Evolutionary conservation across 2,329 filamentous ascomycete species (phyloP).

Genomic region (Ascochyta koolunga): DNA sequence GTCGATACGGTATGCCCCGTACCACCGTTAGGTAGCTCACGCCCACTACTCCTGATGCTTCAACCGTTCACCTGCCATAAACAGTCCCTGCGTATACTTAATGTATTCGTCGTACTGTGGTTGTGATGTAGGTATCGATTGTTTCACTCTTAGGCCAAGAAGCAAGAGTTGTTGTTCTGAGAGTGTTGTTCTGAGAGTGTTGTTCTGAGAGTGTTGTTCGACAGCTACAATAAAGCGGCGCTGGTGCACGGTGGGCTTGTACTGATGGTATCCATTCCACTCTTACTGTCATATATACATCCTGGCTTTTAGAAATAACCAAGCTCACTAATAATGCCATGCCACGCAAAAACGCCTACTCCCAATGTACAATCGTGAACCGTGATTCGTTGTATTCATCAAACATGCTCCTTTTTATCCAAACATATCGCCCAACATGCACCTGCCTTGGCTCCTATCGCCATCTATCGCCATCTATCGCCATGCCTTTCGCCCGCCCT

Average conservation of each 20-base stretch:
- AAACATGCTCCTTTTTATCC: not conserved
- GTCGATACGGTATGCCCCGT: too few relatives aligned
- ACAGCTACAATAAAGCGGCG: too few relatives aligned
- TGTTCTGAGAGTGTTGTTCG: too few relatives aligned
- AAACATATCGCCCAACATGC: not conserved
- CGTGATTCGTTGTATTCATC: slow-evolving; percentile 5
- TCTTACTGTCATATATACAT: not conserved
- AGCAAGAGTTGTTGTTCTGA: too few relatives aligned
- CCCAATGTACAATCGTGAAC: slow-evolving; percentile 9
- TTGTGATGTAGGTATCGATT: too few relatives aligned
- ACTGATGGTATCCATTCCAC: not conserved
- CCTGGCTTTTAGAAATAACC: not conserved
- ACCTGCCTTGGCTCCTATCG: not conserved
- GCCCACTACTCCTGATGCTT: too few relatives aligned
- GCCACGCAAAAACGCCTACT: slow-evolving; percentile 3
- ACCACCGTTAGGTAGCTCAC: too few relatives aligned
- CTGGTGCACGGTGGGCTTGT: not conserved
- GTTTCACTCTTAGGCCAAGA: too few relatives aligned
- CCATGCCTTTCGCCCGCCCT: slow-evolving; percentile 14
- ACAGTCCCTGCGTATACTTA: too few relatives aligned
- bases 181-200: too few relatives aligned
- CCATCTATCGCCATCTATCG: slow-evolving; percentile 7
- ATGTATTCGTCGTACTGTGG: too few relatives aligned
- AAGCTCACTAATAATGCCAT: not conserved
- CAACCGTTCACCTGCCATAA: too few relatives aligned